Evolutionary conservation across 805 yeast species (phyloP).

Genomic region (Candida oleophila): DNA sequence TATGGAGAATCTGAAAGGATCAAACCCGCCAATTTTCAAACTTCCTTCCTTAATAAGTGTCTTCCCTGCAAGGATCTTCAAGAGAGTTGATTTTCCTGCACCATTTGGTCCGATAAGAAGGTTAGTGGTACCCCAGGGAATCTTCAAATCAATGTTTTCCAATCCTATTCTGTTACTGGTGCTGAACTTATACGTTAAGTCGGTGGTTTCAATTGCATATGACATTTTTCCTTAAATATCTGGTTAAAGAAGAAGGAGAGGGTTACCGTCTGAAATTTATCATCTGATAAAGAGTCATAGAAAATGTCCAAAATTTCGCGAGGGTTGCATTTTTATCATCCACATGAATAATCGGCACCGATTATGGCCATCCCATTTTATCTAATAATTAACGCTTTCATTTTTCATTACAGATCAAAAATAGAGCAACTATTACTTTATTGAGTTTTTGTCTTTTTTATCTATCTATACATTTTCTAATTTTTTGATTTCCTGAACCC

Average conservation of each 20-base stretch:
- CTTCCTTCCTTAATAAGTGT: slow-evolving; percentile 75
- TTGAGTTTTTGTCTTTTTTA: neutral
- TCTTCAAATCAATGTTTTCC: slow-evolving; percentile 54
- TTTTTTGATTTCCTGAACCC: slow-evolving; percentile 17
- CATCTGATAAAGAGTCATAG: too few species aligned
- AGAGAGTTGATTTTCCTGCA: slow-evolving; percentile 91
- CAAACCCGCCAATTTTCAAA: slow-evolving; percentile 73
- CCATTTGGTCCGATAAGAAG: slow-evolving; percentile 92
- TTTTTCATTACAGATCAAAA: too few species aligned
- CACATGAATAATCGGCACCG: too few species aligned
- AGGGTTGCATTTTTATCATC: too few species aligned
- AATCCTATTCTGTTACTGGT: slow-evolving; percentile 61
- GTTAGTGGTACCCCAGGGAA: slow-evolving; percentile 74
- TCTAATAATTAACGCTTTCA: too few species aligned
- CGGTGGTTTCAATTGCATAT: slow-evolving; percentile 58
- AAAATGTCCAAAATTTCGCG: too few species aligned
- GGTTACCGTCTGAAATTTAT: neutral
- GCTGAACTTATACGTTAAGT: slow-evolving; percentile 70
- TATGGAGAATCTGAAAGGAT: slow-evolving; percentile 74
- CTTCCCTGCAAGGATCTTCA: slow-evolving; percentile 86
- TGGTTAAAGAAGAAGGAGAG: neutral
- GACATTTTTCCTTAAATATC: neutral
- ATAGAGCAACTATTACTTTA: neutral
- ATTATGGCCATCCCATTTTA: too few species aligned
- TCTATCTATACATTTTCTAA: neutral